Base-by-base conservation (phyloP, 345 rosid genomes). In the Pistacia atlantica region DNA sequence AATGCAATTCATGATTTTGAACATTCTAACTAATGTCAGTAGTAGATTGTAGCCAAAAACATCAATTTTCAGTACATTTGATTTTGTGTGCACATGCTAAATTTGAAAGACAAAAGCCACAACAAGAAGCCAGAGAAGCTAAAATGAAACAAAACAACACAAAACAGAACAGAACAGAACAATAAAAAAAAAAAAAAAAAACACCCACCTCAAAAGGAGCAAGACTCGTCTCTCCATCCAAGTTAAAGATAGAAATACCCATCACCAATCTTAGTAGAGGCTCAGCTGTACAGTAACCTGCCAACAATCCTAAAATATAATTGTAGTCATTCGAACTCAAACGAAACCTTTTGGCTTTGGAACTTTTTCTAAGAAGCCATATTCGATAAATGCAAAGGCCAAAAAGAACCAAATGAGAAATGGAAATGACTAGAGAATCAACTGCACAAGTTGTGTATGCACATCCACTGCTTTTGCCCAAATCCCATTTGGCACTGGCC, bases 131-230 rank as follows among this genome's bases (percentile, higher is more conserved):
- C 35, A 22, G 54, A 58, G 35, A 20, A 6, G 3, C 48, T 35
- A 48, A 9, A 49, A 13, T 6, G 71, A 46, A 31, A 31, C 33
- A 37, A 22, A 46, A 46, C 5, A 10, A 6, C 51, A 46, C 51
- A 46, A 46, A 46, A 46, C 11, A 46, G 2, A 51, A 11, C n/a
- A 16, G 25, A 25, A 25, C 25, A 25, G 25, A 51, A 11, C n/a
- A 16, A 13, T 11, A 12, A 68, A 1, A 1, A 0, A 1, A 72
- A 17, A 70, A 63, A 67, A 57, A 5, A 54, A 17, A 65, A 31
- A 4, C 57, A n/a, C 80, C 37, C 46, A 95, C 99, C 99, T 93
- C 99, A 80, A 79, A 93, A 5, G 97, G 98, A 84, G 94, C 87
- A 78, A 93, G 83, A 51, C 78, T 73, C 25, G 84, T 76, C 75